These are phyloP conservation scores for Petasospora rhodanensis DNA, from an alignment of 1,139 yeast genomes.

Conservation along the genomic window DNA sequence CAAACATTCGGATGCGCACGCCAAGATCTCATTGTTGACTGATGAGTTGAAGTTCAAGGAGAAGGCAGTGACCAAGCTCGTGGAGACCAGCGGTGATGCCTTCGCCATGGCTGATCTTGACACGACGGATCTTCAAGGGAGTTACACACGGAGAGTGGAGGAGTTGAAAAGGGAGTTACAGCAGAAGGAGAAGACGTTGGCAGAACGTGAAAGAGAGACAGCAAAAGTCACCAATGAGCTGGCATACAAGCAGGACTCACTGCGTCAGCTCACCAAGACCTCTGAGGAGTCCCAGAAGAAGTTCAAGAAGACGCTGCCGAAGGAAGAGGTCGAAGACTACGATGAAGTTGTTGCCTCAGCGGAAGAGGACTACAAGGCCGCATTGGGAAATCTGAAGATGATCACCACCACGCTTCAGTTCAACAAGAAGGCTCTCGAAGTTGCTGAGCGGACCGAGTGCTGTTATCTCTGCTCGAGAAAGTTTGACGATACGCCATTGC, in stretches of 20 bases:
- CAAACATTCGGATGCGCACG: conserved; percentile 55
- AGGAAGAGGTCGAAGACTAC: conserved; percentile 47
- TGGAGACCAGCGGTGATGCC: no score
- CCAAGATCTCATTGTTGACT: conserved; percentile 42
- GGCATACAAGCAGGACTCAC: conserved; percentile 20
- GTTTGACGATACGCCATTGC: conserved; percentile 41
- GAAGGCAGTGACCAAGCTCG: conserved; percentile 26
- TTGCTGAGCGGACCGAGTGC: conserved; percentile 50
- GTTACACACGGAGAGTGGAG: no score
- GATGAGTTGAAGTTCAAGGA: conserved; percentile 33
- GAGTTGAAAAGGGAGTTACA: no score
- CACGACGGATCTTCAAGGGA: background rate
- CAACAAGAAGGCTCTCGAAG: conserved; percentile 57
- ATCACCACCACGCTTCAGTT: conserved; percentile 62
- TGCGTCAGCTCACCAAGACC: conserved; percentile 17
- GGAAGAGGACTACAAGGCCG: conserved; percentile 55
- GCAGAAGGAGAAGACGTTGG: no score
- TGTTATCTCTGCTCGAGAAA: conserved; percentile 65
- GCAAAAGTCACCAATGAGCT: conserved; percentile 3
- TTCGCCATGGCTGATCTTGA: no score
- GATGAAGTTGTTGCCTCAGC: conserved; percentile 47
- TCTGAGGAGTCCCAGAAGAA: conserved; percentile 14
- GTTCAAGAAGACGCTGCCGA: conserved; percentile 29
- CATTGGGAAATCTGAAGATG: conserved; percentile 59
- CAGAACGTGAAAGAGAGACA: conserved; percentile 3